These are phyloP conservation scores for Calonectria pseudoreteaudii DNA, from an alignment of 2,329 filamentous ascomycete species.

Conservation along the genomic window DNA sequence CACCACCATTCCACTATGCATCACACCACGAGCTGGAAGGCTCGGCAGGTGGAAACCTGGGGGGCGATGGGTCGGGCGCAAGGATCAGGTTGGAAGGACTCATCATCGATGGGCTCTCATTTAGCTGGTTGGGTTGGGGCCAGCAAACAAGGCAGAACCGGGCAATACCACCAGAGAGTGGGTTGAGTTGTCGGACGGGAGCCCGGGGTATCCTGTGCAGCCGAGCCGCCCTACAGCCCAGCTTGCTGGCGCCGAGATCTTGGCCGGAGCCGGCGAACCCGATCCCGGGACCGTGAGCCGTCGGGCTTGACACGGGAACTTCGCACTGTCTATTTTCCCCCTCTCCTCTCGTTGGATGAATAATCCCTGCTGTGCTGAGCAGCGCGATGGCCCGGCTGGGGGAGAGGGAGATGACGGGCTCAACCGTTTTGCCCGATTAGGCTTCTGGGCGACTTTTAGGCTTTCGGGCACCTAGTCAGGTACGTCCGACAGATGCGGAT, in stretches of 20 bases:
- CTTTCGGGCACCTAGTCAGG: slow-evolving; percentile 5
- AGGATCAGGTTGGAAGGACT: neutral
- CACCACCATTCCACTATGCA: neutral
- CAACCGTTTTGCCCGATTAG: neutral
- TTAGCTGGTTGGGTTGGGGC: neutral
- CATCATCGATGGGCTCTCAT: neutral
- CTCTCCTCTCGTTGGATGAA: neutral
- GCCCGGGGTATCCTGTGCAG: neutral
- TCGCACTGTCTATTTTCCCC: slow-evolving; percentile 9
- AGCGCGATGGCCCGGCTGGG: neutral
- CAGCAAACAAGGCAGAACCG: neutral
- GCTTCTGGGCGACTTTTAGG: neutral
- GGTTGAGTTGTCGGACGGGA: neutral
- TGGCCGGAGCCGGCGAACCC: slow-evolving; percentile 5
- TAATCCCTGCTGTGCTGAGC: neutral
- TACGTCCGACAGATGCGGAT: neutral
- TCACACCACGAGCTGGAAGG: neutral
- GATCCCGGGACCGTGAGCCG: neutral
- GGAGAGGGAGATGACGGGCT: neutral
- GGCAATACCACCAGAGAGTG: neutral
- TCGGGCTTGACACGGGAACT: neutral
- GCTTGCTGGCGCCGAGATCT: slow-evolving; percentile 4
- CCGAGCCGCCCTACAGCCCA: slow-evolving; percentile 2
- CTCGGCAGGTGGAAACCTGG: neutral
- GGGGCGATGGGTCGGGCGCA: neutral